phyloP scores from a whole-genome alignment of 2,329 filamentous ascomycete genomes.

The Diaporthe velutina region DNA sequence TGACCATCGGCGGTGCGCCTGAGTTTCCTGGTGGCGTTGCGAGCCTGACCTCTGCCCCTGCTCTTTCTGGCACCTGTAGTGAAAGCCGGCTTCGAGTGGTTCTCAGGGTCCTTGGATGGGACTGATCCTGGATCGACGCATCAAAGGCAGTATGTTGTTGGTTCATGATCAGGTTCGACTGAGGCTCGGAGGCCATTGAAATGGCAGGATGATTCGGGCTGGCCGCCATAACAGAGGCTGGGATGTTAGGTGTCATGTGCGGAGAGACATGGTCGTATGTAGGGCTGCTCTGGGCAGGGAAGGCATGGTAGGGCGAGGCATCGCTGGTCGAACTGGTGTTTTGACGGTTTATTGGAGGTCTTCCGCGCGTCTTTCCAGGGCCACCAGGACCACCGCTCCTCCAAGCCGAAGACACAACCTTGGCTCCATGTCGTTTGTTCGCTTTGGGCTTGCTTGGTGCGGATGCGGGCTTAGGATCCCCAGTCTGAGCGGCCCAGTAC shows the following conservation, averaged over 20 bases:
- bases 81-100: slow-evolving; percentile 66
- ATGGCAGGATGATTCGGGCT: slow-evolving; percentile 1
- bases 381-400: slow-evolving; percentile 72
- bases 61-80: slow-evolving; percentile 68
- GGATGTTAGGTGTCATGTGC: slow-evolving; percentile 10
- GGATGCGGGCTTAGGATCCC: slow-evolving; percentile 80
- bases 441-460: slow-evolving; percentile 71
- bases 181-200: slow-evolving; percentile 19
- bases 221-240: slow-evolving; percentile 10
- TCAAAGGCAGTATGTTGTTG: slow-evolving; percentile 30
- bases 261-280: slow-evolving; percentile 29
- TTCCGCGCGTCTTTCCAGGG: slow-evolving; percentile 80
- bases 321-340: slow-evolving; percentile 53
- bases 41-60: slow-evolving; percentile 49
- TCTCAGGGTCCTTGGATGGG: slow-evolving; percentile 38
- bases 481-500: slow-evolving; percentile 65
- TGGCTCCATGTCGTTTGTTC: slow-evolving; percentile 79
- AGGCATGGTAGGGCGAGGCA: slow-evolving; percentile 74
- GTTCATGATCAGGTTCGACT: slow-evolving; percentile 14
- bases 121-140: slow-evolving; percentile 18
- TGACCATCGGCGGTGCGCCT: slow-evolving; percentile 43
- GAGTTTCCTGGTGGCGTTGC: slow-evolving; percentile 44
- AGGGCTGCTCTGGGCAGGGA: slow-evolving; percentile 66
- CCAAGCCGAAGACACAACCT: slow-evolving; percentile 93
- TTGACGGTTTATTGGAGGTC: slow-evolving; percentile 79